phyloP scores from a whole-genome alignment of 306 rosid species.

The Casuarina cunninghamiana region DNA sequence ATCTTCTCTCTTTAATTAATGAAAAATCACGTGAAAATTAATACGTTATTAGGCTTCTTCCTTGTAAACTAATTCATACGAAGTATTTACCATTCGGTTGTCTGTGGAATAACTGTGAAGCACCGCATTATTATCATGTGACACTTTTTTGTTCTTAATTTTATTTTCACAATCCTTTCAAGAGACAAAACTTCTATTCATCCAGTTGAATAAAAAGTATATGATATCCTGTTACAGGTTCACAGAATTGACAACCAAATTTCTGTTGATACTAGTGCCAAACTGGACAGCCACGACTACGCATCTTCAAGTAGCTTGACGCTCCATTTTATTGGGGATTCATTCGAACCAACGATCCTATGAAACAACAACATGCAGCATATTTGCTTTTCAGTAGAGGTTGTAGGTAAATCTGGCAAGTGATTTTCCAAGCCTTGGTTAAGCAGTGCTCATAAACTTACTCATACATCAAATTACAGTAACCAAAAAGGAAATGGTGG shows the following conservation, averaged over 20 bases:
- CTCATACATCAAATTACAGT: not conserved
- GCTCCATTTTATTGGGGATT: not conserved
- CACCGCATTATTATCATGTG: not conserved
- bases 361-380: not conserved
- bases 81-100: too few relatives aligned
- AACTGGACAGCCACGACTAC: not conserved
- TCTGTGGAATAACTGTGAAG: too few relatives aligned
- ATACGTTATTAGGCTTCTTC: too few relatives aligned
- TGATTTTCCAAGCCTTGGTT: not conserved
- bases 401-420: not conserved
- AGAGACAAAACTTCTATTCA: not conserved
- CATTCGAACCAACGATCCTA: not conserved
- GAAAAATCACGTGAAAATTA: too few relatives aligned
- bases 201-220: not conserved
- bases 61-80: too few relatives aligned
- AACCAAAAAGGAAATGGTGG: not conserved
- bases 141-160: too few relatives aligned
- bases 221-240: not conserved
- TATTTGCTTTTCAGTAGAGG: not conserved
- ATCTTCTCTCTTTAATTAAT: too few relatives aligned
- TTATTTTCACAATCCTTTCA: not conserved
- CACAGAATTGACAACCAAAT: not conserved
- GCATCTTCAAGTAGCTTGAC: constrained; percentile 1
- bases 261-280: not conserved
- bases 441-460: not conserved